These are phyloP conservation scores for Fusarium brevicatenulatum DNA, from an alignment of 2,329 filamentous ascomycete genomes.

Conservation along the genomic window DNA sequence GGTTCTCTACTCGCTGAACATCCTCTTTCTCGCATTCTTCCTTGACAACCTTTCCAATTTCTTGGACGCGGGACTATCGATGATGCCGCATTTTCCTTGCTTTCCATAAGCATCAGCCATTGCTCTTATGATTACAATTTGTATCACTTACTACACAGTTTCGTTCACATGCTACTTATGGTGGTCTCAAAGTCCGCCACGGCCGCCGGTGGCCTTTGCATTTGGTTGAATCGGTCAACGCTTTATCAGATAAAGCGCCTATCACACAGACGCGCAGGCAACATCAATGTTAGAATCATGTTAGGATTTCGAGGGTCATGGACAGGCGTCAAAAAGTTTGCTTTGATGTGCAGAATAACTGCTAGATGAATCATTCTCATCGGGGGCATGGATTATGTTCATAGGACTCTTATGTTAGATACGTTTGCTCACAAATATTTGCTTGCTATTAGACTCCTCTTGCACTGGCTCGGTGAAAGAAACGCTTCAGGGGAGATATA, in stretches of 20 bases:
- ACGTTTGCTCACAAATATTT: constrained; percentile 30
- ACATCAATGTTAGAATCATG: constrained; percentile 39
- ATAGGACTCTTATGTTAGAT: constrained; percentile 32
- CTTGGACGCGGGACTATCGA: constrained; percentile 1
- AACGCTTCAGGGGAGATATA: not conserved
- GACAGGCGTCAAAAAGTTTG: constrained; percentile 22
- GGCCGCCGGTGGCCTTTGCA: constrained; percentile 9
- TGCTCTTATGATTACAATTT: constrained; percentile 48
- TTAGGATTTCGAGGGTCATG: constrained; percentile 42
- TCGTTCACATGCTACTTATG: constrained; percentile 22
- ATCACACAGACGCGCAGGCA: constrained; percentile 8
- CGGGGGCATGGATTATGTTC: constrained; percentile 21
- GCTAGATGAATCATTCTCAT: constrained; percentile 20
- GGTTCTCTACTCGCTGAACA: constrained; percentile 32
- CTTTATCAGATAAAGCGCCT: constrained; percentile 18
- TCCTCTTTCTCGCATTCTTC: constrained; percentile 10
- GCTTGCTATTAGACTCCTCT: not conserved
- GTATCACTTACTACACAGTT: constrained; percentile 38
- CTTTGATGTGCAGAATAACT: constrained; percentile 9
- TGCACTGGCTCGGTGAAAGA: not conserved
- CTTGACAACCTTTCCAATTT: constrained; percentile 15
- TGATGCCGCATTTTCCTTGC: constrained; percentile 11
- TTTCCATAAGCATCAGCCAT: constrained; percentile 45
- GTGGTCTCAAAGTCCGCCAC: not conserved
- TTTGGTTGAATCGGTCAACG: constrained; percentile 3